Conservation (phyloP, 139 green algal genomes). For the Zygnema cylindricum region DNA sequence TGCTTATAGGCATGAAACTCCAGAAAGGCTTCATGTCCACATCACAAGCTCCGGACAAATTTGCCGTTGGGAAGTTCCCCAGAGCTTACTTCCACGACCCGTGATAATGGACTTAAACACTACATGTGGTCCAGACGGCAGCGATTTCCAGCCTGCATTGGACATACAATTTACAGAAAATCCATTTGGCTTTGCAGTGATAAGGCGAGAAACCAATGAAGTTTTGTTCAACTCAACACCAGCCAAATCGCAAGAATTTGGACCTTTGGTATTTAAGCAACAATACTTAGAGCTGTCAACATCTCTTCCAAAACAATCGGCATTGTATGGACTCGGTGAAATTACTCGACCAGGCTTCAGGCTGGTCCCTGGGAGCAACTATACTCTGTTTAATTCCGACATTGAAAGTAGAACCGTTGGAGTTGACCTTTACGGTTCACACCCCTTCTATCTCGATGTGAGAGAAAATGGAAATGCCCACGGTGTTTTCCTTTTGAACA, state of each 20-base stretch:
- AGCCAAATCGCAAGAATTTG: not conserved
- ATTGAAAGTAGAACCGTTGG: not conserved
- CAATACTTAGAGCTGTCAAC: conserved; percentile 54
- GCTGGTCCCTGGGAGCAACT: conserved; percentile 6
- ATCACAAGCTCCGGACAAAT: conserved; percentile 12
- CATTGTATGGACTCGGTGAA: conserved; percentile 51
- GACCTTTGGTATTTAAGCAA: conserved; percentile 52
- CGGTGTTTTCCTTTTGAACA: conserved; percentile 74
- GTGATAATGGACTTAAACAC: not conserved
- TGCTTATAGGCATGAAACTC: conserved; percentile 37
- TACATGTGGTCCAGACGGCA: not conserved
- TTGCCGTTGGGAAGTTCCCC: conserved; percentile 42
- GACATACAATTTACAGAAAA: conserved; percentile 47
- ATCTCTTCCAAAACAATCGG: not conserved
- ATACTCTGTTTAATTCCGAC: conserved; percentile 48
- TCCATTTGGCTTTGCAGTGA: conserved; percentile 51
- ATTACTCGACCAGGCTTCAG: conserved; percentile 42
- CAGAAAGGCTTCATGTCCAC: conserved; percentile 45
- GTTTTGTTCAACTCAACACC: conserved; percentile 57
- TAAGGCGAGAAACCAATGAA: conserved; percentile 17
- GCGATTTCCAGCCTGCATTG: conserved; percentile 3
- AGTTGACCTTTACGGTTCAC: conserved; percentile 48
- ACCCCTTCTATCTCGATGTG: conserved; percentile 55
- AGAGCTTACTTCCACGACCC: conserved; percentile 12
- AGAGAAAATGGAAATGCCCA: conserved; percentile 64